Percentiles rank a stretch among this genome's conserved stretches.
Evolutionary conservation across 192 early-diverging fungal genomes (phyloP).

Genomic region (Mortierella alpina): DNA sequence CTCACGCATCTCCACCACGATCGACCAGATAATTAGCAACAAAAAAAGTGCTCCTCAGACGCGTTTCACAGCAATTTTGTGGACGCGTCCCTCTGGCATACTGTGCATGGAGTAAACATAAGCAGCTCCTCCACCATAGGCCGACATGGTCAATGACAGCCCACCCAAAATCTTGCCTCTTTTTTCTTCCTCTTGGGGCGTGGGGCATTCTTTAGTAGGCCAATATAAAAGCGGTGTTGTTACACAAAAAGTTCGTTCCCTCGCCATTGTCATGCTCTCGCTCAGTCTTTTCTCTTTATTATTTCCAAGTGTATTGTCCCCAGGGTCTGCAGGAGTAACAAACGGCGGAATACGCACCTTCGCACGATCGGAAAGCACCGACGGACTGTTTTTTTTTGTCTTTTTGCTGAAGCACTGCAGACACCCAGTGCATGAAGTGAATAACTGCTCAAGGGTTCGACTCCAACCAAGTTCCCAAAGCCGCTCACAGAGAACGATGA

Average conservation of each 20-base stretch:
- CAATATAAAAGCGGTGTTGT: slow-evolving; percentile 45
- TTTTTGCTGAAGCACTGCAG: neutral
- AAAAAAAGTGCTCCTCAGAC: neutral
- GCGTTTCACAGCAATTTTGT: too few species aligned
- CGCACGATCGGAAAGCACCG: too few species aligned
- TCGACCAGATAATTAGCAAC: neutral
- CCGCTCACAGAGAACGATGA: too few species aligned
- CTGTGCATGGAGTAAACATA: slow-evolving; percentile 1
- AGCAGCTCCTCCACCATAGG: neutral
- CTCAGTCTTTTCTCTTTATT: neutral
- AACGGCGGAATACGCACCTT: too few species aligned
- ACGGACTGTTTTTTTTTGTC: neutral
- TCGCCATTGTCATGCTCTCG: neutral
- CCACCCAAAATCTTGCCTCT: neutral
- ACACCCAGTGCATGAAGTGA: too few species aligned
- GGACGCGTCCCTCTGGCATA: neutral
- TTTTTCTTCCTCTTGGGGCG: slow-evolving; percentile 17
- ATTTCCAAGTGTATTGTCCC: neutral
- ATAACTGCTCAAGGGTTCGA: too few species aligned
- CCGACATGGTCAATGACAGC: neutral
- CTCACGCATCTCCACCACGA: neutral
- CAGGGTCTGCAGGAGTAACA: too few species aligned
- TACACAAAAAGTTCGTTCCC: slow-evolving; percentile 37
- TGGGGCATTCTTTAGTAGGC: slow-evolving; percentile 33
- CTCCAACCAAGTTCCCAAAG: too few species aligned